These are phyloP conservation scores for Epipyxis sp. DNA, from an alignment of 108 stramenopile species.

Conservation along the genomic window DNA sequence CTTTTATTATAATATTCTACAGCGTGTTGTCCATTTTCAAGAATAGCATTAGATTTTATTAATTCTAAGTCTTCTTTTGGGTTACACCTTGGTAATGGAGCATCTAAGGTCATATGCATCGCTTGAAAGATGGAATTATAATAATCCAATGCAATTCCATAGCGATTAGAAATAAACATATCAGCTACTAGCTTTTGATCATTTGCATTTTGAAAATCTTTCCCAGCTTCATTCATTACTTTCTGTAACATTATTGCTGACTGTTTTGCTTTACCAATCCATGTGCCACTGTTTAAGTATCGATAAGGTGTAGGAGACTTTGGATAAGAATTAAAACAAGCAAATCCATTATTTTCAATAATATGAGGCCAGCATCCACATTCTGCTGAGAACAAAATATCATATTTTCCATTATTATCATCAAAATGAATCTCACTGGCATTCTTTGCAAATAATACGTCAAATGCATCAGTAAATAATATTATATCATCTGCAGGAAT, in stretches of 20 bases:
- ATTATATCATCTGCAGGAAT: conserved; percentile 30
- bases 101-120: conserved; percentile 34
- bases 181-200: conserved; percentile 42
- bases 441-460: conserved; percentile 31
- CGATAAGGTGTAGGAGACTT: conserved; percentile 34
- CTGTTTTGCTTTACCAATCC: conserved; percentile 24
- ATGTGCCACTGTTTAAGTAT: conserved; percentile 38
- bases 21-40: no score
- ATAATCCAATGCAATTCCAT: conserved; percentile 31
- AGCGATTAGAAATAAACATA: not conserved
- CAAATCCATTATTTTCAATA: conserved; percentile 27
- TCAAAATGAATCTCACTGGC: not conserved
- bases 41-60: not conserved
- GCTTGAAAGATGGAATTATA: conserved; percentile 32
- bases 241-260: not conserved
- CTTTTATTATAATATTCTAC: not conserved
- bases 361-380: conserved; percentile 48
- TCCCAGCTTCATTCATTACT: not conserved
- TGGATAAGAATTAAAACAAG: conserved; percentile 35
- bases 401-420: not conserved
- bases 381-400: conserved; percentile 21
- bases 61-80: conserved; percentile 31
- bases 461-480: conserved; percentile 41
- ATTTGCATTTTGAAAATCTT: conserved; percentile 32
- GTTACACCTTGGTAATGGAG: conserved; percentile 31